Conservation (phyloP, 78 protist genomes). For the Dictyostelium intermedium region DNA sequence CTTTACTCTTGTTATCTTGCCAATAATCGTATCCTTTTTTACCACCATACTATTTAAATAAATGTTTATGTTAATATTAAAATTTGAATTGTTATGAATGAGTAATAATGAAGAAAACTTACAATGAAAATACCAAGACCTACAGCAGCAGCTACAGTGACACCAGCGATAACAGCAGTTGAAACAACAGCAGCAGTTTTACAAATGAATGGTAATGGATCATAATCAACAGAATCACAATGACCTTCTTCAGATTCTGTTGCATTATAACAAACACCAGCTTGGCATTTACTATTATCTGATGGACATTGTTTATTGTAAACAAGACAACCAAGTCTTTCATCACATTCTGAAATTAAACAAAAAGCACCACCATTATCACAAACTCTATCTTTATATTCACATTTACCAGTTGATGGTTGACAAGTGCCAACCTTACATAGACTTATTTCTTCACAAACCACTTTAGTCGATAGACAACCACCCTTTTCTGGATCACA, state of each 20-base stretch:
- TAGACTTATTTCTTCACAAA: background rate
- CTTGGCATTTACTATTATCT: slow-evolving; percentile 5
- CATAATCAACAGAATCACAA: background rate
- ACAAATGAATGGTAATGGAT: slow-evolving; percentile 25
- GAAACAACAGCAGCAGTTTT: slow-evolving; percentile 16
- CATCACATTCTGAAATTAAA: slow-evolving; percentile 12
- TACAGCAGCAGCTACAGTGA: slow-evolving; percentile 17
- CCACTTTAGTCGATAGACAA: background rate
- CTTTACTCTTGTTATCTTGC: background rate
- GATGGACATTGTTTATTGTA: slow-evolving; percentile 10
- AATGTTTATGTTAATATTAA: background rate
- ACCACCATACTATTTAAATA: background rate
- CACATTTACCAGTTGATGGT: background rate
- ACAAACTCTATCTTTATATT: background rate
- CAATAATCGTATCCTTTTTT: slow-evolving; percentile 23
- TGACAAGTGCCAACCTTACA: background rate
- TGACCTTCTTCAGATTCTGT: background rate
- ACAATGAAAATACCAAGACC: background rate
- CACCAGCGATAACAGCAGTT: slow-evolving; percentile 50
- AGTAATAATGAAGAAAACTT: background rate
- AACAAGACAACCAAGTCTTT: slow-evolving; percentile 13
- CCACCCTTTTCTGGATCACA: slow-evolving; percentile 17
- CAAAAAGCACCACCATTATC: background rate
- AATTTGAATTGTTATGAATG: no score
- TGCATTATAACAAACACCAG: slow-evolving; percentile 1